phyloP scores from a whole-genome alignment of 768 basidiomycete genomes.

The Coprinellus micaceus region DNA sequence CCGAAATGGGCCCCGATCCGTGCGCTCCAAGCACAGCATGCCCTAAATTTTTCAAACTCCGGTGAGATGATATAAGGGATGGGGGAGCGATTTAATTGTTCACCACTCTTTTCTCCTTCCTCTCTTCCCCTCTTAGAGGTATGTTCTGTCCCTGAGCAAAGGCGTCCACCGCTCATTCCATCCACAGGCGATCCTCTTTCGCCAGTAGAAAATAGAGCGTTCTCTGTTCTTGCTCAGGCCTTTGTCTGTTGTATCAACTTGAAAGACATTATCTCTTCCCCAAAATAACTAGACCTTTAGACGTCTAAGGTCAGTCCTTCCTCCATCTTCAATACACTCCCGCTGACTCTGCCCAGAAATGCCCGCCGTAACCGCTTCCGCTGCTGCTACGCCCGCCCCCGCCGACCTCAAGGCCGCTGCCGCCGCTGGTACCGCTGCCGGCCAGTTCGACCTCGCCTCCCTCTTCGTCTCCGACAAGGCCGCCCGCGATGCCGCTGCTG shows the following conservation, averaged over 20 bases:
- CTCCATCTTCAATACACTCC: too few relatives aligned
- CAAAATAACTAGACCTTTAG: conserved; percentile 21
- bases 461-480: conserved; percentile 87
- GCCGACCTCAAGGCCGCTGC: conserved; percentile 67
- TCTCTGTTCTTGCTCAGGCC: conserved; percentile 53
- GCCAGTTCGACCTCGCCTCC: conserved; percentile 65
- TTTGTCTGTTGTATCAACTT: conserved; percentile 43
- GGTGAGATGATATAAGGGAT: conserved; percentile 32
- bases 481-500: conserved; percentile 67
- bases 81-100: conserved; percentile 27
- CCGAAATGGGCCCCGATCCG: not conserved
- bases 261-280: conserved; percentile 27
- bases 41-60: conserved; percentile 41
- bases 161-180: too few relatives aligned
- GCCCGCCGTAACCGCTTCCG: conserved; percentile 74
- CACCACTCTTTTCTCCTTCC: conserved; percentile 32
- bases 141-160: conserved; percentile 5
- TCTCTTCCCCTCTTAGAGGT: conserved; percentile 35
- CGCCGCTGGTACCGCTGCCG: conserved; percentile 44
- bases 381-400: conserved; percentile 55
- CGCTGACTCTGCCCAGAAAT: conserved; percentile 56
- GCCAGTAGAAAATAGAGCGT: conserved; percentile 59
- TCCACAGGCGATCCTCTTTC: too few relatives aligned
- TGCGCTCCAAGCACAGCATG: conserved; percentile 1
- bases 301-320: not conserved